A percentile compares a stretch with the other conserved stretches of the same genome.
phyloP scores from a whole-genome alignment of 1,284 basidiomycete species.

The Cutaneotrichosporon arboriforme region DNA sequence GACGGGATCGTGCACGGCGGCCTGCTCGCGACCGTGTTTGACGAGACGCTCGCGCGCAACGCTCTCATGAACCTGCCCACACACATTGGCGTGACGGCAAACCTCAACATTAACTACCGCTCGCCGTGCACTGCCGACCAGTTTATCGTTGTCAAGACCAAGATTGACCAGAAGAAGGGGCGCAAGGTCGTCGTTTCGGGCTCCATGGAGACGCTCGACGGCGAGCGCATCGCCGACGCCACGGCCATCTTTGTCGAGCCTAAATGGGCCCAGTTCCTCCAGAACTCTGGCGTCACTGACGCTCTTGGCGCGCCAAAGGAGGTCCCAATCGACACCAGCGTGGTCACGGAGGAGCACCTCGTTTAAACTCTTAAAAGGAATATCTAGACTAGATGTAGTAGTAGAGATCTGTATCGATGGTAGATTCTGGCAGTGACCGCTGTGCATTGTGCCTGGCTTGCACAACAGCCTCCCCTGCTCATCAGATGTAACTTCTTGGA shows the following conservation, averaged over 20 bases:
- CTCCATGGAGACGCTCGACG: constrained; percentile 67
- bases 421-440: no score
- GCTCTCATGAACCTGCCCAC: constrained; percentile 77
- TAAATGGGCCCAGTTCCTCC: constrained; percentile 68
- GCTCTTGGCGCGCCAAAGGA: constrained; percentile 34
- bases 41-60: constrained; percentile 76
- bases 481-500: no score
- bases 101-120: constrained; percentile 65
- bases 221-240: constrained; percentile 73
- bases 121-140: constrained; percentile 77
- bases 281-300: constrained; percentile 48
- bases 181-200: constrained; percentile 71
- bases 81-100: constrained; percentile 89
- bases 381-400: constrained; percentile 4
- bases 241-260: constrained; percentile 75
- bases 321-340: background rate
- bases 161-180: constrained; percentile 61
- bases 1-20: constrained; percentile 94
- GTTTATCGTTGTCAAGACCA: constrained; percentile 54
- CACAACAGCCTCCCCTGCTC: no score
- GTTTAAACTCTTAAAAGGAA: no score
- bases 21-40: constrained; percentile 78
- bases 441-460: no score
- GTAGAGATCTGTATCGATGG: background rate
- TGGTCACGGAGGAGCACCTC: background rate